A percentile compares a stretch with the other conserved stretches of the same genome.
Evolutionary conservation across 2,329 filamentous ascomycete species (phyloP).

Genomic region (Aspergillus nomiae): DNA sequence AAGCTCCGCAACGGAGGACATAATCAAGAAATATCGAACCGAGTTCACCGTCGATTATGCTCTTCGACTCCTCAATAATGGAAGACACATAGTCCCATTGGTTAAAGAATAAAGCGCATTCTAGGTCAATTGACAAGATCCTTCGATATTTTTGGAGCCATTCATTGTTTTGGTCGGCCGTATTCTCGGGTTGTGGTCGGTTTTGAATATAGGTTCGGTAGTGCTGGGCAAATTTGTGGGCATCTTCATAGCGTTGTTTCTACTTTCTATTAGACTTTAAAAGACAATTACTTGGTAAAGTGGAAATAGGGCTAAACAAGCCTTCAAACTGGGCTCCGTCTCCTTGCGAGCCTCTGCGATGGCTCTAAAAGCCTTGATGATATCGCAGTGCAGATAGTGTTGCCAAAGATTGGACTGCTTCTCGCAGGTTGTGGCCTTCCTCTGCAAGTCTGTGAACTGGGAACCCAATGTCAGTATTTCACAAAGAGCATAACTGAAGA

Average conservation of each 20-base stretch:
- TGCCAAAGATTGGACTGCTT: slow-evolving; percentile 53
- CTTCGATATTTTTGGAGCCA: slow-evolving; percentile 64
- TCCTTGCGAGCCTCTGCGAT: slow-evolving; percentile 52
- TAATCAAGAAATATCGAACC: slow-evolving; percentile 69
- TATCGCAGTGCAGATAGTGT: slow-evolving; percentile 70
- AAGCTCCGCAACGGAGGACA: slow-evolving; percentile 57
- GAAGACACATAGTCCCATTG: slow-evolving; percentile 66
- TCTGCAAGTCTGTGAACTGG: slow-evolving; percentile 44
- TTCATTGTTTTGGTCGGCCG: slow-evolving; percentile 53
- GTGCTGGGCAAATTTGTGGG: slow-evolving; percentile 61
- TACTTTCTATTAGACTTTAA: slow-evolving; percentile 30
- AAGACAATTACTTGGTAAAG: neutral
- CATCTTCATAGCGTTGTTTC: slow-evolving; percentile 63
- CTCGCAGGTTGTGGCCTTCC: slow-evolving; percentile 20
- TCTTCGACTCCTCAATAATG: slow-evolving; percentile 55
- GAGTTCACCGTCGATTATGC: slow-evolving; percentile 42
- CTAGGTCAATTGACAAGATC: slow-evolving; percentile 76
- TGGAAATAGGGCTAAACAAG: slow-evolving; percentile 14
- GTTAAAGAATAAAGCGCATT: slow-evolving; percentile 68
- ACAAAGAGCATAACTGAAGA: neutral
- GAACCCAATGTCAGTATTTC: neutral
- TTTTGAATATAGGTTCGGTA: slow-evolving; percentile 57
- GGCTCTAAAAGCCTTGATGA: slow-evolving; percentile 56
- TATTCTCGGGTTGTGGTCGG: slow-evolving; percentile 39
- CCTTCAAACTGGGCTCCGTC: slow-evolving; percentile 42